Evolutionary conservation across 371 early-diverging fungal species (phyloP), one percentile per base, ranked within the genome.

Genomic region (Gilbertella persicaria): DNA sequence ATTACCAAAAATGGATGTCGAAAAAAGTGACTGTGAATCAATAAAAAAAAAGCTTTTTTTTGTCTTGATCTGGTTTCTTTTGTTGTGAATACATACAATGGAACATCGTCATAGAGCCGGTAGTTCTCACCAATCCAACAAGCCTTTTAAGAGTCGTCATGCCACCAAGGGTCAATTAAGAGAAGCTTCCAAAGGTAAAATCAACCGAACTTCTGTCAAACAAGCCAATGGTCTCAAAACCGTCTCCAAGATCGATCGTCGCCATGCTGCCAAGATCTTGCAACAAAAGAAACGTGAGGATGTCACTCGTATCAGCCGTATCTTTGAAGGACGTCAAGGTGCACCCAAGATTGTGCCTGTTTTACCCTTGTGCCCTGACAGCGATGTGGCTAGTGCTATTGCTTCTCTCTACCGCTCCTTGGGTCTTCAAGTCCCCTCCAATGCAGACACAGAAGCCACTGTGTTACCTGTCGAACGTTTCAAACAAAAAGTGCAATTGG

Each of bases 141-240:
- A 96, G 73, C 85, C 90, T 30, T 97, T 96, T 85, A 96, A 96
- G 77, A 88, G 93, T 10, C 86, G 88, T 55, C 91, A 91, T 82
- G 84, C 93, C 28, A 73, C 92, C 5, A 96, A 95, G 64, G 84
- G 91, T 33, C 60, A 79, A 8, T 62, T 92, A 44, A 87, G 88
- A 62, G 91, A 89, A 55, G 83, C 84, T 53, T 78, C 82, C 48
- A 97, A 95, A 59, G 96, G 91, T 54, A 90, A 90, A 66, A 84
- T 89, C 24, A 84, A 89, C 62, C 81, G 90, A 7, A 75, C 64
- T 1, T 58, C 78, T 36, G 60, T 86, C 59, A 87, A 85, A 65
- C 73, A 80, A 45, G 61, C 72, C 48, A 55, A 60, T 54, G 46
- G 67, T 25, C 58, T 59, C 28, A 78, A 80, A 14, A 36, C 63